Conservation (phyloP, 192 early-diverging fungal genomes). For the Umbelopsis vinacea region DNA sequence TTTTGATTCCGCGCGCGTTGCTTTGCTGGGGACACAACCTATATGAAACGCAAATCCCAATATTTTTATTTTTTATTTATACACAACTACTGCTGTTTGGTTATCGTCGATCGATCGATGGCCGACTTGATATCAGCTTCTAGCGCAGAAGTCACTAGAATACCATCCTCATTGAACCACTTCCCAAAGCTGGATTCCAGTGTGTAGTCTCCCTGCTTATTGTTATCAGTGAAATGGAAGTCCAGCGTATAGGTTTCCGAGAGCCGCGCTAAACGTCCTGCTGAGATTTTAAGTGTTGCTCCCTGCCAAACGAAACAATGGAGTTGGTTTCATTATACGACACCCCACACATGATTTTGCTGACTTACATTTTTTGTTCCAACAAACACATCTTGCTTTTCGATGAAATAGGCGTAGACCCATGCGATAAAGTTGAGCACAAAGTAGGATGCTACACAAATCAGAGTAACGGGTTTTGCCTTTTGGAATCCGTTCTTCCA, state of each 20-base stretch:
- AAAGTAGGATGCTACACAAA: constrained; percentile 59
- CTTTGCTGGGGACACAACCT: no score
- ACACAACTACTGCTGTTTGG: not conserved
- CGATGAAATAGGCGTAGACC: constrained; percentile 61
- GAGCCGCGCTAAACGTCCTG: not conserved
- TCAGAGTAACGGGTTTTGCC: constrained; percentile 62
- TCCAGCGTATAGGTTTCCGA: not conserved
- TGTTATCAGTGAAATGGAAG: not conserved
- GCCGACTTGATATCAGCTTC: constrained; percentile 48
- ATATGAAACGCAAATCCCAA: no score
- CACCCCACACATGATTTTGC: no score
- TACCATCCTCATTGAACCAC: constrained; percentile 74
- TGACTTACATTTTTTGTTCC: constrained; percentile 54
- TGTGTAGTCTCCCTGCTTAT: constrained; percentile 53
- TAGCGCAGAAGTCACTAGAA: constrained; percentile 57
- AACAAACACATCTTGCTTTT: constrained; percentile 71
- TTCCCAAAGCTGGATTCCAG: constrained; percentile 58
- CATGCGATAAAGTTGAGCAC: constrained; percentile 54
- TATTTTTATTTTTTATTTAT: not conserved
- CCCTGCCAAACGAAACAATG: not conserved
- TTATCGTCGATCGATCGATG: not conserved
- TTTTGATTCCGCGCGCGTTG: not conserved
- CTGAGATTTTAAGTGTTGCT: not conserved
- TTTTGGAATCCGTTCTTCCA: constrained; percentile 69
- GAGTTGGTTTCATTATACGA: no score